Conservation (phyloP, 495 filamentous ascomycete species). For the Neohortaea acidophila region DNA sequence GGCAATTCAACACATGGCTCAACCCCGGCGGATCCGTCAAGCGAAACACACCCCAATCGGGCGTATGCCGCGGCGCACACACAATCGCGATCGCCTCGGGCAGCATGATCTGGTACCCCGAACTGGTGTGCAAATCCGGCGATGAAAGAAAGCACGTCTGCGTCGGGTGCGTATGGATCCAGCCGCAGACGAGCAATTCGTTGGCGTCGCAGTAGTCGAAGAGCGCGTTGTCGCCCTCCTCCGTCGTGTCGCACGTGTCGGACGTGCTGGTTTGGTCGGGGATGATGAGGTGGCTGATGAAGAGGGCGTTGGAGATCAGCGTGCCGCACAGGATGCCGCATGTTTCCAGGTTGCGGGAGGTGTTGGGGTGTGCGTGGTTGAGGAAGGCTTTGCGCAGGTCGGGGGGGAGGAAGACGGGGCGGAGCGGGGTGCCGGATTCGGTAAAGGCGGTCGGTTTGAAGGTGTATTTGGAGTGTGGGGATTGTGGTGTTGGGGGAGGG, state of each 20-base stretch:
- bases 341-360: constrained; percentile 68
- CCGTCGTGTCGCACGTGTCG: constrained; percentile 86
- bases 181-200: constrained; percentile 78
- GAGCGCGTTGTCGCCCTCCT: constrained; percentile 50
- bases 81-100: constrained; percentile 93
- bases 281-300: constrained; percentile 74
- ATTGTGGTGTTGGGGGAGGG: constrained; percentile 18
- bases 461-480: constrained; percentile 28
- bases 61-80: constrained; percentile 68
- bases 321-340: constrained; percentile 90
- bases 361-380: constrained; percentile 55
- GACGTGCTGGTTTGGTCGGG: constrained; percentile 78
- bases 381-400: constrained; percentile 60
- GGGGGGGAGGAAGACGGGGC: constrained; percentile 73
- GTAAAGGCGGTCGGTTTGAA: constrained; percentile 79
- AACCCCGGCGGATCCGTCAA: constrained; percentile 86
- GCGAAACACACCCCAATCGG: constrained; percentile 82
- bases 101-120: constrained; percentile 85
- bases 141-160: constrained; percentile 98
- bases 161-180: constrained; percentile 95
- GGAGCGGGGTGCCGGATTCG: constrained; percentile 72
- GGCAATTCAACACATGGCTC: constrained; percentile 61
- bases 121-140: constrained; percentile 82
- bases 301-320: constrained; percentile 79
- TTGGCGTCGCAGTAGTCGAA: constrained; percentile 78